Evolutionary conservation across 345 rosid species (phyloP).

Genomic region (Moricandia arvensis): DNA sequence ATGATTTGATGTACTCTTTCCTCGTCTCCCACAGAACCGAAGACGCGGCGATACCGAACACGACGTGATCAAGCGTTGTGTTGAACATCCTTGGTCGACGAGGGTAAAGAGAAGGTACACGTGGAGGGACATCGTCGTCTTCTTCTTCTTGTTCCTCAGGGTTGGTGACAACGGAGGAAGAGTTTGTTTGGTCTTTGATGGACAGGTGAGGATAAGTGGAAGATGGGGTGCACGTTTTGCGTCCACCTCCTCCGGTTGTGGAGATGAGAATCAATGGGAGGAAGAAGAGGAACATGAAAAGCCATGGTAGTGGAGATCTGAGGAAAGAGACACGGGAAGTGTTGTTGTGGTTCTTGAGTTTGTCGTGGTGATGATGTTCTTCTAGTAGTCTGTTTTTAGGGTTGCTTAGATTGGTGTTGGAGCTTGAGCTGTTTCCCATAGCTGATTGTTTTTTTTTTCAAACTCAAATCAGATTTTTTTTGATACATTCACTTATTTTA

Average conservation of each 20-base stretch:
- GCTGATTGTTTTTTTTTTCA: background rate
- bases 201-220: conserved; percentile 26
- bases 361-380: conserved; percentile 6
- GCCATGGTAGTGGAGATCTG: conserved; percentile 44
- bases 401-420: conserved; percentile 6
- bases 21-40: conserved; percentile 65
- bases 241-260: conserved; percentile 39
- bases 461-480: background rate
- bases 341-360: conserved; percentile 4
- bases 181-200: conserved; percentile 33
- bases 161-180: conserved; percentile 9
- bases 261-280: conserved; percentile 57
- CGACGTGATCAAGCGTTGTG: conserved; percentile 63
- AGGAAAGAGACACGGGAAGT: conserved; percentile 34
- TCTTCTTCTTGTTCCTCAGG: conserved; percentile 19
- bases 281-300: conserved; percentile 45
- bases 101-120: conserved; percentile 13
- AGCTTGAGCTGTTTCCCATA: conserved; percentile 36
- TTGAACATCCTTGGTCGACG: conserved; percentile 29
- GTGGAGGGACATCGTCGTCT: conserved; percentile 1
- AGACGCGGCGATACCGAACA: conserved; percentile 74
- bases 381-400: conserved; percentile 23
- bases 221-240: conserved; percentile 29
- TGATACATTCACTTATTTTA: background rate
- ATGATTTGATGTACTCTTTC: conserved; percentile 72